phyloP scores from a whole-genome alignment of 202 grass and related monocot species.

The Cymbopogon flexuosus region DNA sequence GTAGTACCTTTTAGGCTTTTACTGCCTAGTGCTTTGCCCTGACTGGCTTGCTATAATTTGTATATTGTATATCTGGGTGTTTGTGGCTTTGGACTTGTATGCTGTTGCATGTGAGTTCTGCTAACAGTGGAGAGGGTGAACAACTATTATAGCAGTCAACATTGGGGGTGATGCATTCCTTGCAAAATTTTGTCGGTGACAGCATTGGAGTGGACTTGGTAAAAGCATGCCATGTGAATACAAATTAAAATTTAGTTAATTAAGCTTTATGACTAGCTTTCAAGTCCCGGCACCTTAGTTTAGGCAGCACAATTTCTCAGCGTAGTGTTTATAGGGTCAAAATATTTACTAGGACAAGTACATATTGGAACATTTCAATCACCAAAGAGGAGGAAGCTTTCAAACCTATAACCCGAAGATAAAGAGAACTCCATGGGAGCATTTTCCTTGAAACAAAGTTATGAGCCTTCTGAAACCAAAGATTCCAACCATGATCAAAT shows the following conservation, averaged over 20 bases:
- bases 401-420: not conserved
- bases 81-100: constrained; percentile 34
- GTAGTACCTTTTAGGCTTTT: constrained; percentile 37
- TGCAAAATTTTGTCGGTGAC: constrained; percentile 51
- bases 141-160: constrained; percentile 33
- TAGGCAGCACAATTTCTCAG: constrained; percentile 20
- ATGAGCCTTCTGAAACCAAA: constrained; percentile 24
- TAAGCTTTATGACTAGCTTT: constrained; percentile 30
- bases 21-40: constrained; percentile 53
- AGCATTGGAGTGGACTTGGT: constrained; percentile 35
- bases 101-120: constrained; percentile 31
- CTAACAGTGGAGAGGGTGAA: constrained; percentile 30
- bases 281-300: constrained; percentile 2
- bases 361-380: not conserved
- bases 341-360: not conserved
- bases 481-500: constrained; percentile 33
- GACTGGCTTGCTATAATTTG: constrained; percentile 39
- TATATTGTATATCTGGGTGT: constrained; percentile 40
- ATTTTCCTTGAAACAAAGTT: not conserved
- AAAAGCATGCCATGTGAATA: constrained; percentile 48
- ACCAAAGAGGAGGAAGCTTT: constrained; percentile 6
- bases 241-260: constrained; percentile 27
- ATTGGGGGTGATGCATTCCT: constrained; percentile 37
- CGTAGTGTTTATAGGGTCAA: not conserved
- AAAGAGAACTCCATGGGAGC: not conserved